These are phyloP conservation scores for Leucosporidium yakuticum DNA, from an alignment of 768 basidiomycete genomes.

Conservation along the genomic window DNA sequence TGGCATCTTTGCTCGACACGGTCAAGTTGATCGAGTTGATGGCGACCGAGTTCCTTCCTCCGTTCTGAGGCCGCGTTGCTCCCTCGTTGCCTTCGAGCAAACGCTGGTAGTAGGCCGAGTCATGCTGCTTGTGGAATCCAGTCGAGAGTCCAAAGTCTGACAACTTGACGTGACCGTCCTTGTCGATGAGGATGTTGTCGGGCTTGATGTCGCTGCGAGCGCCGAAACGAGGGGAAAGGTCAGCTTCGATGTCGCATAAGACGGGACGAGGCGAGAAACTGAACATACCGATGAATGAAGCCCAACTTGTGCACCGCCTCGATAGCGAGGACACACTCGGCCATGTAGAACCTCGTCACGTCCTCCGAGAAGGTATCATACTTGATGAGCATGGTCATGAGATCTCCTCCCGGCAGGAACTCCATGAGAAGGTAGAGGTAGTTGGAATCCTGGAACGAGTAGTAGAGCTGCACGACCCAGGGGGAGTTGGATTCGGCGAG, in stretches of 20 bases:
- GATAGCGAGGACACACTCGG: conserved; percentile 95
- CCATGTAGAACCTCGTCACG: conserved; percentile 95
- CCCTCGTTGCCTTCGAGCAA: conserved; percentile 60
- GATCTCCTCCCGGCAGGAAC: conserved; percentile 93
- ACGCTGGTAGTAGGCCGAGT: conserved; percentile 88
- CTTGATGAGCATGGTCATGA: conserved; percentile 99
- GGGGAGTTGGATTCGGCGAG: conserved; percentile 89
- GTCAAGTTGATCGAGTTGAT: conserved; percentile 96
- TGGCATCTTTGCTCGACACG: conserved; percentile 74
- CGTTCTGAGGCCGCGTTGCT: conserved; percentile 40
- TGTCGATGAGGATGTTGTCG: conserved; percentile 97
- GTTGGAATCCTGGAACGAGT: conserved; percentile 92
- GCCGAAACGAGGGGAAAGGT: conserved; percentile 2
- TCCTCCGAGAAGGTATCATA: conserved; percentile 99
- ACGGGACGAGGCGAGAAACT: not conserved
- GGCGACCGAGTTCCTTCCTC: conserved; percentile 85
- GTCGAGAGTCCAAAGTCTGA: conserved; percentile 98
- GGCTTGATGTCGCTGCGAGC: conserved; percentile 89
- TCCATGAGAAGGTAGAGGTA: conserved; percentile 98
- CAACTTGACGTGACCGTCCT: conserved; percentile 92
- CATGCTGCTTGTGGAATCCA: conserved; percentile 98
- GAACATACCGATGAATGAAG: conserved; percentile 84
- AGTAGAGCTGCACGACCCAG: conserved; percentile 95
- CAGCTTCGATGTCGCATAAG: conserved; percentile 19
- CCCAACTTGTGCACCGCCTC: conserved; percentile 95